Percentiles rank a stretch among this genome's conserved stretches.
Evolutionary conservation across 768 basidiomycete species (phyloP).

Genomic region (Trametes punicea): DNA sequence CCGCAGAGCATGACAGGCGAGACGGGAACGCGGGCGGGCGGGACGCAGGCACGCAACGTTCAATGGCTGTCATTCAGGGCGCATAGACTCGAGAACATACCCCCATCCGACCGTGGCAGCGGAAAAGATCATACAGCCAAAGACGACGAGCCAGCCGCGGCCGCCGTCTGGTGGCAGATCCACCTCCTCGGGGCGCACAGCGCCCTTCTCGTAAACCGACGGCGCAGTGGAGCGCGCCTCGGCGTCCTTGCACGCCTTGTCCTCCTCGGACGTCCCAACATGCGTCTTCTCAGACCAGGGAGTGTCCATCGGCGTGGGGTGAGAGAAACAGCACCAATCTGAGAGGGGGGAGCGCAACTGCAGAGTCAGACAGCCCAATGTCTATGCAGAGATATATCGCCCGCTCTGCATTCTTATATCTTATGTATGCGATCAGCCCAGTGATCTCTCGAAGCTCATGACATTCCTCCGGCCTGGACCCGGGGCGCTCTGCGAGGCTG

Average conservation of each 20-base stretch:
- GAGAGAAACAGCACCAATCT: not conserved
- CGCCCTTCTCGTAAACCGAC: conserved; percentile 18
- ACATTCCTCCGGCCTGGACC: conserved; percentile 1
- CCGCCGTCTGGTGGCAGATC: conserved; percentile 24
- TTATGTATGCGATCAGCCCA: not conserved
- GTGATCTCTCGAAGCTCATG: conserved; percentile 10
- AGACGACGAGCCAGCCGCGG: conserved; percentile 24
- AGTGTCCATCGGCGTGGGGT: conserved; percentile 18
- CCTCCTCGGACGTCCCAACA: conserved; percentile 9
- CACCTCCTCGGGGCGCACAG: not conserved
- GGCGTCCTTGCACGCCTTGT: conserved; percentile 14
- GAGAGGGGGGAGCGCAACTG: not conserved
- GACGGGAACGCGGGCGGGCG: not conserved
- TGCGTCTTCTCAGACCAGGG: conserved; percentile 24
- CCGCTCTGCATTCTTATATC: conserved; percentile 4
- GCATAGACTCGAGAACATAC: conserved; percentile 20
- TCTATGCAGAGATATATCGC: not conserved
- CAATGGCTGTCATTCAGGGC: not conserved
- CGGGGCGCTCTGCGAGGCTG: not conserved
- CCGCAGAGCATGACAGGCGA: conserved; percentile 3
- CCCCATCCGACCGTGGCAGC: conserved; percentile 24
- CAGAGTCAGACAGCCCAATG: not conserved
- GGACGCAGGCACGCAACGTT: not conserved
- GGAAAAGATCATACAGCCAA: conserved; percentile 23
- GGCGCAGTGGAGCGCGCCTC: conserved; percentile 11